Percentiles rank a stretch among this genome's conserved stretches.
phyloP scores from a whole-genome alignment of 164 flowering plant genomes.

The Vitis rupestris region DNA sequence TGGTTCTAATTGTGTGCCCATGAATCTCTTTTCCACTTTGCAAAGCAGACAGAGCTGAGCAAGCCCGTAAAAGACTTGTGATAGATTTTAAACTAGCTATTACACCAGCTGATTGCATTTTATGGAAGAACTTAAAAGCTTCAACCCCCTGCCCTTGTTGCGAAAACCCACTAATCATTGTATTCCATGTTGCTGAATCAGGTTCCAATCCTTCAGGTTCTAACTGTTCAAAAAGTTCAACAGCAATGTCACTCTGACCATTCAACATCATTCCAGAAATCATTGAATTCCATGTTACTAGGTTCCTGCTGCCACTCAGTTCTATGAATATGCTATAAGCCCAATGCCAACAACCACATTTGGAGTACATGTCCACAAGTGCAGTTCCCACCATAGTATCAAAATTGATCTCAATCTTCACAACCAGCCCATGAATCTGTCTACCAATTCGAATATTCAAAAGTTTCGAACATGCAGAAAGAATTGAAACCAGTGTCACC shows the following conservation, averaged over 20 bases:
- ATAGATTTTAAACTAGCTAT: constrained; percentile 46
- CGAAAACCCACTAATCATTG: constrained; percentile 66
- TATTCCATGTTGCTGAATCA: constrained; percentile 76
- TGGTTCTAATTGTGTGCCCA: constrained; percentile 40
- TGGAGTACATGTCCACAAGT: constrained; percentile 70
- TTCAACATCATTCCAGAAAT: constrained; percentile 64
- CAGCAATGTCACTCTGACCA: constrained; percentile 49
- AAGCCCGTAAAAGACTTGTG: constrained; percentile 62
- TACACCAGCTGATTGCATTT: constrained; percentile 48
- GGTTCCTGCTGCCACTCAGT: constrained; percentile 37
- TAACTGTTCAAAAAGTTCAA: constrained; percentile 48
- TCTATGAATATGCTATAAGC: constrained; percentile 48
- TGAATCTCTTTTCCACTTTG: constrained; percentile 61
- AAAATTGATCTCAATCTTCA: constrained; percentile 29
- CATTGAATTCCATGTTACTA: constrained; percentile 75
- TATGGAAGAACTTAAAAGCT: constrained; percentile 52
- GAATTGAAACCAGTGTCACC: constrained; percentile 56
- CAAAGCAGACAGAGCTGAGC: constrained; percentile 43
- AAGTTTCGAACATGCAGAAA: constrained; percentile 58
- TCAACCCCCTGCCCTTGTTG: constrained; percentile 36
- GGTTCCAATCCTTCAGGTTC: constrained; percentile 49
- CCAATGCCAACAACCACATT: constrained; percentile 51
- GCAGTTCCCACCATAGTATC: constrained; percentile 62
- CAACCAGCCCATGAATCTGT: constrained; percentile 52
- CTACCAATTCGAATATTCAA: constrained; percentile 40